Evolutionary conservation across 2,329 filamentous ascomycete species (phyloP).

Genomic region (Ceratocystis variospora): DNA sequence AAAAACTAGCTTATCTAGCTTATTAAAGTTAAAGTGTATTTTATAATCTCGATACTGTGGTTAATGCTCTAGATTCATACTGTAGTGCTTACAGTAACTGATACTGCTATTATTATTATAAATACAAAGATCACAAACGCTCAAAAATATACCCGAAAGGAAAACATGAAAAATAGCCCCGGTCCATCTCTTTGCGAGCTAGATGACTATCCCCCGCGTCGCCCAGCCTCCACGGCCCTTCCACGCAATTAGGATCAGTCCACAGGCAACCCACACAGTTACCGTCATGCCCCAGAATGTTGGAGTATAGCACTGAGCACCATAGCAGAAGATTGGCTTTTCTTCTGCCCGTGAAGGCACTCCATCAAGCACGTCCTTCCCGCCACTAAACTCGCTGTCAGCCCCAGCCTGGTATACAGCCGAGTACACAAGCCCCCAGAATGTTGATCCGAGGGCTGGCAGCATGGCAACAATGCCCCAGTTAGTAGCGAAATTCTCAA

Average conservation of each 20-base stretch:
- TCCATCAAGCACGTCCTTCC: constrained; percentile 1
- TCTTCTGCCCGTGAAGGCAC: constrained; percentile 22
- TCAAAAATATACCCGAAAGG: not conserved
- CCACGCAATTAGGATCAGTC: constrained; percentile 66
- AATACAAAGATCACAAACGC: not conserved
- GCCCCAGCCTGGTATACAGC: constrained; percentile 61
- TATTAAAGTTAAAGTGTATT: not conserved
- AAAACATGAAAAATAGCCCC: not conserved
- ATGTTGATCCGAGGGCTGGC: constrained; percentile 71
- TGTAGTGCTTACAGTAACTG: not conserved
- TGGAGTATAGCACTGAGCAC: constrained; percentile 61
- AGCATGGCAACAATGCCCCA: constrained; percentile 92
- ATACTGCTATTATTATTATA: not conserved
- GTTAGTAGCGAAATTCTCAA: constrained; percentile 96
- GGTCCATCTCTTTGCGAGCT: constrained; percentile 7
- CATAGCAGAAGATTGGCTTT: constrained; percentile 58
- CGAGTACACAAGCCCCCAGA: constrained; percentile 87
- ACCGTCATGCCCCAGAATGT: constrained; percentile 78
- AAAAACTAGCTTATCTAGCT: no score
- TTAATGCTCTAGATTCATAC: not conserved
- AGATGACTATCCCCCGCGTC: constrained; percentile 56
- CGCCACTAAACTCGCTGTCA: constrained; percentile 27
- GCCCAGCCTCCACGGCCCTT: constrained; percentile 64
- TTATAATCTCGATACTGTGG: not conserved
- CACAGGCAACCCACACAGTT: constrained; percentile 65